Conservation (phyloP, 352 stramenopile genomes). For the Globisporangium orthogonon region DNA sequence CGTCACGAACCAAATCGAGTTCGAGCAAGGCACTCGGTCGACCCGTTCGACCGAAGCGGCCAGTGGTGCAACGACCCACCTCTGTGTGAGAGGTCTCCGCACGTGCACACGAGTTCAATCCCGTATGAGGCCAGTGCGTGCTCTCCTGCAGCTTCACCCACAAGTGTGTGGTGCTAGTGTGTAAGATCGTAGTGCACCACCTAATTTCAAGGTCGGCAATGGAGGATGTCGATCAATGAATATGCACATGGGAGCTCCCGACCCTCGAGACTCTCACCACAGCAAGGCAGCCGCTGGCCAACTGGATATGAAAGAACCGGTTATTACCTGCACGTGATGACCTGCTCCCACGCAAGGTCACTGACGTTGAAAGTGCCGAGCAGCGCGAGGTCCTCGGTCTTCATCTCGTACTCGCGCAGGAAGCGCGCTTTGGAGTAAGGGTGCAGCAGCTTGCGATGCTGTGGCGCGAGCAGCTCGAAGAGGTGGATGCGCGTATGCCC, state of each 20-base stretch:
- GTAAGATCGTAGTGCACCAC: too few species aligned
- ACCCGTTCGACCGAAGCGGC: too few species aligned
- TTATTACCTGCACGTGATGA: slow-evolving; percentile 36
- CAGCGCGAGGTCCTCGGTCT: slow-evolving; percentile 31
- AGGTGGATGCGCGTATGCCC: slow-evolving; percentile 42
- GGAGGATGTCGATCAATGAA: not conserved
- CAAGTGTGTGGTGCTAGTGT: too few species aligned
- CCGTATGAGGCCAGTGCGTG: too few species aligned
- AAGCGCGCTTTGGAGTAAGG: slow-evolving; percentile 43
- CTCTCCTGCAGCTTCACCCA: too few species aligned
- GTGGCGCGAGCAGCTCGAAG: slow-evolving; percentile 14
- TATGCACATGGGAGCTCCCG: too few species aligned
- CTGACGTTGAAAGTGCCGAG: slow-evolving; percentile 36
- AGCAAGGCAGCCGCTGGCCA: not conserved
- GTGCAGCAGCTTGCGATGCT: slow-evolving; percentile 35
- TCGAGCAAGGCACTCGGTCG: too few species aligned
- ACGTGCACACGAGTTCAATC: too few species aligned
- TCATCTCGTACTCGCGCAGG: slow-evolving; percentile 41
- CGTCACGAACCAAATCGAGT: too few species aligned
- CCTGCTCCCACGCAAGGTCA: slow-evolving; percentile 41
- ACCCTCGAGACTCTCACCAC: not conserved
- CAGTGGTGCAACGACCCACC: too few species aligned
- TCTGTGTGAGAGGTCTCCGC: too few species aligned
- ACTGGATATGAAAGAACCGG: not conserved
- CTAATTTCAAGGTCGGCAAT: not conserved